phyloP scores from a whole-genome alignment of 805 yeast species.

The Kuraishia cidri region DNA sequence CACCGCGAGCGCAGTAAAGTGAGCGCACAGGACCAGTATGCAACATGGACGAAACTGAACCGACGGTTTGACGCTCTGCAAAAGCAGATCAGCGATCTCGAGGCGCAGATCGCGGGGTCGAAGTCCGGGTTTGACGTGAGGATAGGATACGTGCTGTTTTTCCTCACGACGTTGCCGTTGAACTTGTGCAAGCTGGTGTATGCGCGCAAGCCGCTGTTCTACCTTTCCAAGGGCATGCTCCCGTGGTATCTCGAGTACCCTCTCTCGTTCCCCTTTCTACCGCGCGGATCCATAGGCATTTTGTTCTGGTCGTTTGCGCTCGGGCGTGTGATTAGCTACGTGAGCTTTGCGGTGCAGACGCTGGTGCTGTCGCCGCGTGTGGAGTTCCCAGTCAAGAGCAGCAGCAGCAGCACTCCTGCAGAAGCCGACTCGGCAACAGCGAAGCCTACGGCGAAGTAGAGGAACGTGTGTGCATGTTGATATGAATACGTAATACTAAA shows the following conservation, averaged over 20 bases:
- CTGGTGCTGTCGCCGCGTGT: not conserved
- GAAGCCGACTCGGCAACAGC: too few species aligned
- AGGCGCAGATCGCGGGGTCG: constrained; percentile 24
- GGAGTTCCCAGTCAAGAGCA: too few species aligned
- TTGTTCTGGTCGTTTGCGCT: constrained; percentile 43
- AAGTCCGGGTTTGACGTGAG: constrained; percentile 23
- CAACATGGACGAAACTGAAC: constrained; percentile 90
- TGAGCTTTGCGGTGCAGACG: constrained; percentile 14
- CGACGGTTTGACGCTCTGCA: constrained; percentile 55
- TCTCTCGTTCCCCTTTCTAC: constrained; percentile 58
- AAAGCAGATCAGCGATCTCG: constrained; percentile 36
- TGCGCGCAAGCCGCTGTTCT: constrained; percentile 45
- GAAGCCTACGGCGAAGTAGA: too few species aligned
- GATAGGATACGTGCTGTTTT: constrained; percentile 24
- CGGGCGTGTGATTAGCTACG: constrained; percentile 12
- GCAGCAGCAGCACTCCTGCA: too few species aligned
- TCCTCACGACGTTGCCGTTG: constrained; percentile 35
- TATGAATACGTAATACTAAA: too few species aligned
- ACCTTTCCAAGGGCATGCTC: constrained; percentile 46
- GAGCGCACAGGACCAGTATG: constrained; percentile 90
- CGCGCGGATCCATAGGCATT: constrained; percentile 52
- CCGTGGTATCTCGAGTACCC: constrained; percentile 48
- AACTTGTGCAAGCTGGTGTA: constrained; percentile 41
- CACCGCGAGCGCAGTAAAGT: constrained; percentile 48
- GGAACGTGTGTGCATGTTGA: too few species aligned